Evolutionary conservation across 495 filamentous ascomycete genomes (phyloP).

Genomic region (Neurospora cerealis): DNA sequence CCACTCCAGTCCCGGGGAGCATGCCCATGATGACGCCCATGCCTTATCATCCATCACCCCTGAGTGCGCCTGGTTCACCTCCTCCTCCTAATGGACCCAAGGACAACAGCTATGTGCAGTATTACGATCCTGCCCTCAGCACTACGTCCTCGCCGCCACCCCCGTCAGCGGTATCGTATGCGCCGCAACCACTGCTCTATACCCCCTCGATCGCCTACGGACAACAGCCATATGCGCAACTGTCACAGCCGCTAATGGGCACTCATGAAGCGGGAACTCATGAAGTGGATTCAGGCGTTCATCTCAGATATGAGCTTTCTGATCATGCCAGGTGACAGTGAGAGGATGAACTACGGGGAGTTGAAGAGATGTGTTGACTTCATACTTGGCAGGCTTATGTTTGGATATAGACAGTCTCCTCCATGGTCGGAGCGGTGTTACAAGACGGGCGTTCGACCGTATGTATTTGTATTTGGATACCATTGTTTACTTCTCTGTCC

Average conservation of each 20-base stretch:
- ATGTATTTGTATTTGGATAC: not conserved
- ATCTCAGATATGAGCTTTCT: not conserved
- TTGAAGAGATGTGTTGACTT: not conserved
- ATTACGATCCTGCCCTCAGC: not conserved
- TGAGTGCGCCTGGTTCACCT: not conserved
- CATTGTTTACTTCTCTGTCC: not conserved
- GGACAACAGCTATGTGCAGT: not conserved
- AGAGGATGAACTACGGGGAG: not conserved
- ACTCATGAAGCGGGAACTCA: not conserved
- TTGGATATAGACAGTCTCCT: not conserved
- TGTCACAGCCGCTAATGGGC: not conserved
- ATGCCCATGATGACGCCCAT: not conserved
- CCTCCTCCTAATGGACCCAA: not conserved
- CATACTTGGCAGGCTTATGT: not conserved
- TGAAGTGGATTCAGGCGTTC: not conserved
- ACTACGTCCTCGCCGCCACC: not conserved
- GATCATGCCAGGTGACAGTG: not conserved
- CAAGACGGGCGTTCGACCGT: not conserved
- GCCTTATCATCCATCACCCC: not conserved
- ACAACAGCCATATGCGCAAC: not conserved
- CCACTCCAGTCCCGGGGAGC: no score
- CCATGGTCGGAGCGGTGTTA: not conserved
- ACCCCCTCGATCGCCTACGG: not conserved
- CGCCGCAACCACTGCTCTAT: not conserved
- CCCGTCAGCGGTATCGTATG: not conserved